These are phyloP conservation scores for Bipolaris sorokiniana DNA, from an alignment of 2,329 filamentous ascomycete species.

Conservation along the genomic window DNA sequence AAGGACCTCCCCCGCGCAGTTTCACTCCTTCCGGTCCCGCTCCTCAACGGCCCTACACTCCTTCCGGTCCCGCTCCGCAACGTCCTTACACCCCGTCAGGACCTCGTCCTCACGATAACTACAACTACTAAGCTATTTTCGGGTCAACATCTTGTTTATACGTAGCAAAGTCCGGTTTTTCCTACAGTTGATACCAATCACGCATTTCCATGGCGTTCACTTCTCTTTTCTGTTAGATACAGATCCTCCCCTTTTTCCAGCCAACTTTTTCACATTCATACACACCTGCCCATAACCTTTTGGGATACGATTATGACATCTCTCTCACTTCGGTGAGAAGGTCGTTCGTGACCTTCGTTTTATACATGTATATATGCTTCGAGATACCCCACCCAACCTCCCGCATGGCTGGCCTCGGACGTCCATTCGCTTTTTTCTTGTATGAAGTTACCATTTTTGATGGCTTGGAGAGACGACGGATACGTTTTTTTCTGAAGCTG, in stretches of 20 bases:
- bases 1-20: conserved; percentile 25
- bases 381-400: conserved; percentile 41
- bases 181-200: conserved; percentile 16
- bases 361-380: conserved; percentile 30
- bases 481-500: not conserved
- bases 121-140: conserved; percentile 23
- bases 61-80: not conserved
- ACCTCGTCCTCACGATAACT: conserved; percentile 26
- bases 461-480: not conserved
- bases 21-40: conserved; percentile 18
- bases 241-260: conserved; percentile 6
- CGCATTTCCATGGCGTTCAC: conserved; percentile 25
- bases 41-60: conserved; percentile 12
- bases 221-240: conserved; percentile 27
- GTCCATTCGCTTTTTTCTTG: conserved; percentile 37
- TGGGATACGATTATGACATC: conserved; percentile 6
- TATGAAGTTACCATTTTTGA: conserved; percentile 8
- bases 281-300: not conserved
- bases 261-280: conserved; percentile 1
- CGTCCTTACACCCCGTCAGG: conserved; percentile 23
- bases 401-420: conserved; percentile 42
- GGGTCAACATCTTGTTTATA: not conserved
- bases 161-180: not conserved
- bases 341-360: conserved; percentile 12
- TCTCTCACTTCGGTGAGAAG: not conserved